Evolutionary conservation across 148 eudicot genomes (phyloP).

Genomic region (Polygonum maritimum): DNA sequence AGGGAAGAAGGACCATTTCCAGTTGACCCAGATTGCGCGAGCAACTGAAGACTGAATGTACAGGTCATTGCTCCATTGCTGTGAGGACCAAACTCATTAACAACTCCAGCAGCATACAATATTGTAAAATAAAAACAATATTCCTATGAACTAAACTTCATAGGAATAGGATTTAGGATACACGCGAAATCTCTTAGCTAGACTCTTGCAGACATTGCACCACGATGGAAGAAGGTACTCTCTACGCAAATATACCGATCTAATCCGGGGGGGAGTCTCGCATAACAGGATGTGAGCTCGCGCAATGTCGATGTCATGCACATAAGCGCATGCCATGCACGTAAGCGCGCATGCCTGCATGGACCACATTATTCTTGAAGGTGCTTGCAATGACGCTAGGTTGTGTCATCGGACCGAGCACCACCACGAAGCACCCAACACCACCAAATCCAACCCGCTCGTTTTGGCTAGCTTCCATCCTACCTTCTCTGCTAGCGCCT

Average conservation of each 20-base stretch:
- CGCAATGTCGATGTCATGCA: slow-evolving; percentile 72
- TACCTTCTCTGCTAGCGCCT: slow-evolving; percentile 74
- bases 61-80: slow-evolving; percentile 40
- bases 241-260: slow-evolving; percentile 78
- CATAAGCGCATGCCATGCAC: slow-evolving; percentile 73
- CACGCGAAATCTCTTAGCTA: slow-evolving; percentile 71
- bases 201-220: slow-evolving; percentile 62
- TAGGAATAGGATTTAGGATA: slow-evolving; percentile 79
- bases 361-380: slow-evolving; percentile 62
- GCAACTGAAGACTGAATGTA: slow-evolving; percentile 33
- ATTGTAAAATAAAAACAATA: slow-evolving; percentile 57
- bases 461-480: slow-evolving; percentile 72
- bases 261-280: slow-evolving; percentile 49
- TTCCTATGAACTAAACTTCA: slow-evolving; percentile 82
- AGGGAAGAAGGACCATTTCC: slow-evolving; percentile 21
- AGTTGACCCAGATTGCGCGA: slow-evolving; percentile 13
- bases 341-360: too few relatives aligned
- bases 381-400: slow-evolving; percentile 69
- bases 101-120: slow-evolving; percentile 68
- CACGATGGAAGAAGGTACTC: slow-evolving; percentile 77
- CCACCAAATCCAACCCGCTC: slow-evolving; percentile 72
- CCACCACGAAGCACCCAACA: slow-evolving; percentile 64
- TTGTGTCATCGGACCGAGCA: slow-evolving; percentile 69
- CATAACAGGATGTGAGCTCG: slow-evolving; percentile 65
- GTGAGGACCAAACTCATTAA: slow-evolving; percentile 55